Evolutionary conservation across 2,329 filamentous ascomycete species (phyloP), one percentile per base, ranked within the genome.

Genomic region (Phoma sp.): DNA sequence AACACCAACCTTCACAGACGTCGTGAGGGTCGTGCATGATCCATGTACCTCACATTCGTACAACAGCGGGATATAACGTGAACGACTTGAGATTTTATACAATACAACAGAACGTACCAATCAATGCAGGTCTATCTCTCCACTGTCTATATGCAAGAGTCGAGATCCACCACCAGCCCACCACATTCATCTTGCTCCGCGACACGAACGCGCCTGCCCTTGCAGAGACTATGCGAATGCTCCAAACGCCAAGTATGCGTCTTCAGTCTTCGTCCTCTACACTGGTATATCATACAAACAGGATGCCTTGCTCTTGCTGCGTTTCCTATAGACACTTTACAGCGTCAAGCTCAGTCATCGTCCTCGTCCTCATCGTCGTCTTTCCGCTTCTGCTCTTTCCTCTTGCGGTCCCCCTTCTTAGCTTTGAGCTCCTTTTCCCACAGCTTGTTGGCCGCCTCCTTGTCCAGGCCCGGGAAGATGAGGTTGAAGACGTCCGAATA

Each of bases 401-500:
- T 71, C 64, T 74, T 74, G 43, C 65, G 68, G 21, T 74, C 68
- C 31, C 68, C 69, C 60, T 73, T 75, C 40, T 74, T 74, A 21
- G 60, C 40, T 62, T 71, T 76, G 22, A 90, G 73, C 63, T 86
- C 80, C 66, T 85, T 80, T 63, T 88, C 88, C 86, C 91, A 95
- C 62, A 86, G 61, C 33, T 82, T 84, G 75, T 90, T 95, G 58
- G 89, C 92, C 57, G 85, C 78, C 37, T 88, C 83, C 58, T 80
- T 82, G 77, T 97, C 90, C 17, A 98, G 77, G 61, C 89, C 81
- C 33, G 91, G 87, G 81, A 99, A 99, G 65, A 98, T 87, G 58
- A 96, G 83, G 60, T 94, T 85, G 74, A 97, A 98, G 45, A 99
- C 91, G 64, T 99, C 92, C 6, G 84, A 84, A 80, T 98, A 99